Base-by-base conservation (phyloP, 2,329 filamentous ascomycete species). In the Esteya vermicola region DNA sequence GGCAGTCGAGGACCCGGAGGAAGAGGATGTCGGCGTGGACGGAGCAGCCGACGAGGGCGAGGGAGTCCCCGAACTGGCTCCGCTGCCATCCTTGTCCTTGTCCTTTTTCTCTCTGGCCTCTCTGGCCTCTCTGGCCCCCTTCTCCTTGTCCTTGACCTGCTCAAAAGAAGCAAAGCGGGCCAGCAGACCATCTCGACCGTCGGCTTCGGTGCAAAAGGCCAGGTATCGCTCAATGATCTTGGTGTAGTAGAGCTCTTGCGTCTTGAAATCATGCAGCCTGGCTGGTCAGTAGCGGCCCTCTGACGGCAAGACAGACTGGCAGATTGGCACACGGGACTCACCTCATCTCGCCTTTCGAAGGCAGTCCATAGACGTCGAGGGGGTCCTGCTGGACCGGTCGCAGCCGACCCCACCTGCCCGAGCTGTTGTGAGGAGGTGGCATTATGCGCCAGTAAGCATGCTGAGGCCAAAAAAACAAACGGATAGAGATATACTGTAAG, bases 321-420 rank as follows among this genome's bases (percentile, higher is more conserved):
- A 14, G 12, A n/a, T 12, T 16, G 28, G 14, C 14, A 25, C 14
- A 13, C 19, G 9, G 13, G 33, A 54, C 44, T 30, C 65, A 89
- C 86, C 82, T 80, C 36, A 70, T 82, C 58, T 96, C 89, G 39
- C 89, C 89, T 55, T 94, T 95, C 3, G 86, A 94, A 5, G 85
- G 85, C 48, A 94, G 69, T 2, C 89, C 88, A 49, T 93, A 81
- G 44, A 68, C 72, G 50, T 93, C 83, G 22, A 96, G 65, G 13
- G 83, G 75, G 57, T 95, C 86, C 42, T 76, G 64, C 33, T 80
- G 74, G 44, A 79, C 70, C 12, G 83, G 80, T 57, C 81, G 86
- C 47, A 93, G 64, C 47, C 82, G 70, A 44, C 72, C 74, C 76
- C 80, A 84, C 48, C 73, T 67, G 38, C 69, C 68, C 36, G 58